These are phyloP conservation scores for Aschersonia sp. DNA, from an alignment of 2,329 filamentous ascomycete species.

Conservation along the genomic window DNA sequence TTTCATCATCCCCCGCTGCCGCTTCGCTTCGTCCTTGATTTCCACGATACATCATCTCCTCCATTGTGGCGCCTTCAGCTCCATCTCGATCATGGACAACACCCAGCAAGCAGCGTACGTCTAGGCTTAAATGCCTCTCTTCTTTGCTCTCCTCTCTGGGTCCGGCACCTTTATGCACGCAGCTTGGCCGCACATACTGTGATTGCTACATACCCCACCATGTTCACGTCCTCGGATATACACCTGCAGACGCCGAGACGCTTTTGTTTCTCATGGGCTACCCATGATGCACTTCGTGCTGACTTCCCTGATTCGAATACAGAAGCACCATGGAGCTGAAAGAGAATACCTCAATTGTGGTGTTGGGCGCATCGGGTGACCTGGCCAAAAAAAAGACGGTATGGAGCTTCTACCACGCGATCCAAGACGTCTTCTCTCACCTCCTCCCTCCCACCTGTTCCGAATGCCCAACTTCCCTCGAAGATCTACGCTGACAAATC, in stretches of 20 bases:
- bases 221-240: conserved; percentile 2
- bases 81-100: conserved; percentile 5
- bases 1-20: neutral
- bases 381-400: conserved; percentile 99
- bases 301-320: neutral
- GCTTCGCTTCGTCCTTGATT: neutral
- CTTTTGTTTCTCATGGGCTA: neutral
- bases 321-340: conserved; percentile 83
- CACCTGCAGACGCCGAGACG: neutral
- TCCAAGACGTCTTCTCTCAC: neutral
- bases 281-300: neutral
- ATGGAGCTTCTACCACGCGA: conserved; percentile 16
- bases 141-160: neutral
- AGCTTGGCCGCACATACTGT: neutral
- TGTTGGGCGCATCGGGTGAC: conserved; percentile 93
- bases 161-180: neutral
- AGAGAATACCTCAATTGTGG: conserved; percentile 93
- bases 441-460: neutral
- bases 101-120: conserved; percentile 6
- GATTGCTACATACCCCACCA: conserved; percentile 4
- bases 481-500: conserved; percentile 9
- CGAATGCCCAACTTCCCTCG: too few species aligned
- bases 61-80: neutral
- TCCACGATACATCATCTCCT: neutral
- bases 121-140: neutral